These are phyloP conservation scores for Rhodamnia rubescens DNA, from an alignment of 345 rosid species.

Conservation along the genomic window DNA sequence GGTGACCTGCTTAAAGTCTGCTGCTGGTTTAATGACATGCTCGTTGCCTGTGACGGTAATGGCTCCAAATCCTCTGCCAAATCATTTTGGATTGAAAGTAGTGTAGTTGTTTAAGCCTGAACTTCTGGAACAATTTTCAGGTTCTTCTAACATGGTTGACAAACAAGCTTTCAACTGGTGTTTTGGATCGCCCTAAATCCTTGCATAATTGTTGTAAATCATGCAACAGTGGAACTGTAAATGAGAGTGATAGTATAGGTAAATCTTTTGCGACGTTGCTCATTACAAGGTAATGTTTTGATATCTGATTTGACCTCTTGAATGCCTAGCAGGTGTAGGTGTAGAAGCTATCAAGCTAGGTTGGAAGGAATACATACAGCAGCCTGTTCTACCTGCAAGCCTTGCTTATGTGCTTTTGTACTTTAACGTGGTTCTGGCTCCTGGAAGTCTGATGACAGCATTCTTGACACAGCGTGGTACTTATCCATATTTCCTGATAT, in stretches of 20 bases:
- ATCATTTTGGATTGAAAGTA: neutral
- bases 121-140: slow-evolving; percentile 22
- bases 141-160: slow-evolving; percentile 65
- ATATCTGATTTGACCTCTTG: slow-evolving; percentile 3
- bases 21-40: slow-evolving; percentile 58
- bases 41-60: slow-evolving; percentile 76
- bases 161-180: slow-evolving; percentile 75
- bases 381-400: slow-evolving; percentile 96
- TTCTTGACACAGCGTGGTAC: slow-evolving; percentile 84
- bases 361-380: slow-evolving; percentile 89
- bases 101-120: neutral
- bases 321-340: slow-evolving; percentile 31
- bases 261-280: neutral
- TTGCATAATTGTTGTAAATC: slow-evolving; percentile 32
- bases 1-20: slow-evolving; percentile 78
- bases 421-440: slow-evolving; percentile 84
- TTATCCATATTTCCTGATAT: neutral
- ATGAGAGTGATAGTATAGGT: slow-evolving; percentile 38
- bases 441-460: slow-evolving; percentile 94
- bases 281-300: neutral
- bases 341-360: slow-evolving; percentile 83
- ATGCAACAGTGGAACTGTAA: slow-evolving; percentile 13
- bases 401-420: slow-evolving; percentile 78
- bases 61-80: neutral
- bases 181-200: slow-evolving; percentile 72